Percentiles rank a stretch among this genome's conserved stretches.
phyloP scores from a whole-genome alignment of 2,329 filamentous ascomycete species.

The Ophiostoma piceae region DNA sequence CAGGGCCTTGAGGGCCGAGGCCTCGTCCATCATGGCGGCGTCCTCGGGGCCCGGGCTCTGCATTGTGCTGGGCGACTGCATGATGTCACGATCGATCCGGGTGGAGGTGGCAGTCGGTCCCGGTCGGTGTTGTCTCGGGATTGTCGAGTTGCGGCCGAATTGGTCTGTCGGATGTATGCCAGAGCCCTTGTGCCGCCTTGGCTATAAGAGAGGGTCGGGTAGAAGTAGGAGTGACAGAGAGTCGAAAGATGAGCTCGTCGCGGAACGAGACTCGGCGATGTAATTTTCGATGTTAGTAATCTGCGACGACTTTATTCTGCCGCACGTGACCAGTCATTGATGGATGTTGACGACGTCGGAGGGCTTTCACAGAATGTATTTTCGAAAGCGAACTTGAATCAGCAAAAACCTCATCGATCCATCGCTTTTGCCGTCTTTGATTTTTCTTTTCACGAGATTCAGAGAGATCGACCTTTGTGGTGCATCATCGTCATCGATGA shows the following conservation, averaged over 20 bases:
- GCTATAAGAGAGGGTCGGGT: neutral
- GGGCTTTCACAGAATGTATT: neutral
- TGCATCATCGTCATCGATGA: neutral
- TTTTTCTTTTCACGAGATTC: too few relatives aligned
- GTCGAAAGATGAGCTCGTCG: neutral
- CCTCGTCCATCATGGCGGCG: slow-evolving; percentile 46
- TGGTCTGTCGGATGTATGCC: neutral
- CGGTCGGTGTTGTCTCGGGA: slow-evolving; percentile 9
- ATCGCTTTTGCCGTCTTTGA: neutral
- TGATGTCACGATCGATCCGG: neutral
- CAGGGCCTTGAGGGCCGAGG: slow-evolving; percentile 55
- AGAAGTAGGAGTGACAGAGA: neutral
- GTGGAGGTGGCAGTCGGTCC: neutral
- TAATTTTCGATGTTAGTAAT: slow-evolving; percentile 1
- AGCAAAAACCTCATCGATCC: neutral
- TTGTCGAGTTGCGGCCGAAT: neutral
- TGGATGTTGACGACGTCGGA: neutral
- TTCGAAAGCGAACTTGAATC: too few relatives aligned
- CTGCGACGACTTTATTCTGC: neutral
- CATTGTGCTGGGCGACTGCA: neutral
- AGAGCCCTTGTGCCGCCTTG: neutral
- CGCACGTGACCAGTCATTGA: neutral
- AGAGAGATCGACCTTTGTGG: neutral
- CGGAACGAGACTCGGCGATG: neutral
- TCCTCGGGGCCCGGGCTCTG: slow-evolving; percentile 8